Conservation (phyloP, 225 moss, liverwort and hornwort species). For the Neckera pumila region DNA sequence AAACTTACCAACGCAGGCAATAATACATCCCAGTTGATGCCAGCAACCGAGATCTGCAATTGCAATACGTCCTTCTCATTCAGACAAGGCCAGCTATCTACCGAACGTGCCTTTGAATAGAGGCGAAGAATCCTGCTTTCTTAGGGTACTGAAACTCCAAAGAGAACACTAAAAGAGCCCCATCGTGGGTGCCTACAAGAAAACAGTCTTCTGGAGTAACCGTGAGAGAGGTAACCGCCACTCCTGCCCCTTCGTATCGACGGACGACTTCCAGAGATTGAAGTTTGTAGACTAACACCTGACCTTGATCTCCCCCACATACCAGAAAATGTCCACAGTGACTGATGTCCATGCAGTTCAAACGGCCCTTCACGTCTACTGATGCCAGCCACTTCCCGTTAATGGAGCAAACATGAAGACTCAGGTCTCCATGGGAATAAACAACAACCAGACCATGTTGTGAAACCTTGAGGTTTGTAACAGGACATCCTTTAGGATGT, state of each 20-base stretch:
- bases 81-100: conserved; percentile 1
- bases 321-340: conserved; percentile 69
- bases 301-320: conserved; percentile 72
- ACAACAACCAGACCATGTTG: conserved; percentile 63
- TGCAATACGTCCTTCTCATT: not conserved
- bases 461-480: conserved; percentile 62
- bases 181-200: conserved; percentile 63
- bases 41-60: conserved; percentile 8
- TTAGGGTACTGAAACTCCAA: conserved; percentile 56
- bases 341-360: conserved; percentile 77
- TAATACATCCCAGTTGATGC: conserved; percentile 6
- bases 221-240: conserved; percentile 51
- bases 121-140: conserved; percentile 42
- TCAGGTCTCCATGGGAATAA: conserved; percentile 61
- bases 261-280: conserved; percentile 60
- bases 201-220: conserved; percentile 81
- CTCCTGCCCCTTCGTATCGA: conserved; percentile 52
- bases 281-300: conserved; percentile 54
- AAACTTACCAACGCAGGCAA: conserved; percentile 9
- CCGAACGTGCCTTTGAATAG: conserved; percentile 48
- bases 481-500: conserved; percentile 40
- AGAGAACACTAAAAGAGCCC: conserved; percentile 55
- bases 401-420: conserved; percentile 58
- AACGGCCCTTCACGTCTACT: conserved; percentile 49
- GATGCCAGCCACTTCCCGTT: conserved; percentile 67